Evolutionary conservation across 2,329 filamentous ascomycete genomes (phyloP), one percentile per base, ranked within the genome.

Genomic region (Alternaria longipes): DNA sequence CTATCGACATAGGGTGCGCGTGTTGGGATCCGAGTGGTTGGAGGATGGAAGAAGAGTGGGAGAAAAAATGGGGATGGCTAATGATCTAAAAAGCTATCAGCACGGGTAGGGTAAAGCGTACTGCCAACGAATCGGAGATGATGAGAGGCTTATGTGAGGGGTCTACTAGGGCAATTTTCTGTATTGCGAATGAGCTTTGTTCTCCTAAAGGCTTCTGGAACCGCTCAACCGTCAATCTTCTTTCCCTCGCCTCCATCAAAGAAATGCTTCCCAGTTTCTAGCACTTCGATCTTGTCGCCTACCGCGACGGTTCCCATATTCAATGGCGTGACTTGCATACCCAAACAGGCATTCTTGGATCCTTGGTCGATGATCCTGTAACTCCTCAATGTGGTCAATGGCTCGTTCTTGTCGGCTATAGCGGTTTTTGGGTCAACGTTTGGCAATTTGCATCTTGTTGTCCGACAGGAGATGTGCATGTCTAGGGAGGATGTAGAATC

Each of bases 381-480:
- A 62, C 83, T 83, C 34, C 87, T 81, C 60, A 91, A 79, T 0
- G 88, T 86, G 54, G 79, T 81, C 69, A 88, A 86, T 0, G 89
- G 87, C 76, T 90, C 84, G 30, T 78, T 78, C 1, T 66, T 66
- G 71, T 90, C 86, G 22, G 83, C 83, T 40, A 83, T 71, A n/a
- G 85, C 90, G 6, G 82, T 88, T 18, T 81, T 80, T 0, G 85
- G 89, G 73, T 92, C 84, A 1, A 91, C 88, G 67, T 92, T 92
- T 20, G 90, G 90, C 67, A 93, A 76, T 68, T 88, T 90, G 79
- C 90, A 92, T 56, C 90, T 84, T 0, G 89, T 87, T 1, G 89
- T 91, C 30, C 89, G 86, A 69, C 89, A 90, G 0, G 87, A 82
- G 11, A 86, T 79, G 61, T 87, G 82, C 58, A 84, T 86, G 14